Conservation (phyloP, 305 asterid species). For the Plantago coronopus region DNA sequence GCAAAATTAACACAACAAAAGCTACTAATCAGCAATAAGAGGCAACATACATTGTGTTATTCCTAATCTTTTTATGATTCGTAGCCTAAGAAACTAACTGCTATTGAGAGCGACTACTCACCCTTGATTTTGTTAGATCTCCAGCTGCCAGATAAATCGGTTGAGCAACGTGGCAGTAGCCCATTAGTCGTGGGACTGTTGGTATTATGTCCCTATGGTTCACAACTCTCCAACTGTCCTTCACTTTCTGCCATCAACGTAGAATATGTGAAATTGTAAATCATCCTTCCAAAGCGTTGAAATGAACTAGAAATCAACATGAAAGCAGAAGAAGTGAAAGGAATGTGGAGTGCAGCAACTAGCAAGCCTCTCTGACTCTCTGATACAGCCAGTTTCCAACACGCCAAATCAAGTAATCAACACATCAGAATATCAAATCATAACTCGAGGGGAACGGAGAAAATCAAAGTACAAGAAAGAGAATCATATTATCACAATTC, state of each 20-base stretch:
- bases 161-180: slow-evolving; percentile 97
- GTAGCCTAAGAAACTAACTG: too few relatives aligned
- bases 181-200: slow-evolving; percentile 97
- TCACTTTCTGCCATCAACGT: slow-evolving; percentile 59
- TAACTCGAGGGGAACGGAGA: too few relatives aligned
- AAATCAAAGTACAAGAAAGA: too few relatives aligned
- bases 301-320: not conserved
- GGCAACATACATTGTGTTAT: not conserved
- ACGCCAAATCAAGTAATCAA: too few relatives aligned
- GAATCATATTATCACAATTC: too few relatives aligned
- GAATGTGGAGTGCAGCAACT: too few relatives aligned
- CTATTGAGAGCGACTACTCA: slow-evolving; percentile 33
- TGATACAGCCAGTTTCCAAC: too few relatives aligned
- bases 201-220: slow-evolving; percentile 97
- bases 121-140: slow-evolving; percentile 42
- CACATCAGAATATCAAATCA: too few relatives aligned
- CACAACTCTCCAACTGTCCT: slow-evolving; percentile 93
- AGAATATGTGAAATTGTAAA: slow-evolving; percentile 4
- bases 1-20: slow-evolving; percentile 9
- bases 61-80: too few relatives aligned
- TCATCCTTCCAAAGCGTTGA: not conserved
- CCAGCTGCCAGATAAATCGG: slow-evolving; percentile 82
- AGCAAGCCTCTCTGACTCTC: too few relatives aligned
- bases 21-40: too few relatives aligned
- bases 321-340: too few relatives aligned